A percentile compares a stretch with the other conserved stretches of the same genome.
These are phyloP conservation scores for Calocybe cyanea DNA, from an alignment of 768 basidiomycete species.

Conservation along the genomic window DNA sequence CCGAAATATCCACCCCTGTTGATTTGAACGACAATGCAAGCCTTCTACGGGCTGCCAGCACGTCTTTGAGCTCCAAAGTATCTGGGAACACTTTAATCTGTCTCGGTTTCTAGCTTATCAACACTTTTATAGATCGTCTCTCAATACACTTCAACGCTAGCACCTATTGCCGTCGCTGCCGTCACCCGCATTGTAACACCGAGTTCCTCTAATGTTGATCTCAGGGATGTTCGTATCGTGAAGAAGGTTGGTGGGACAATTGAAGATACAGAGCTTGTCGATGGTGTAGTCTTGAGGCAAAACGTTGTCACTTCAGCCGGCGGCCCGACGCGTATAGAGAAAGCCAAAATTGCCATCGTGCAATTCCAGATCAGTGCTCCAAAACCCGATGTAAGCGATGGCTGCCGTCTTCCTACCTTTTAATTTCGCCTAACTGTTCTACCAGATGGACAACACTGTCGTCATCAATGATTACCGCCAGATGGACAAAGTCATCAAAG, in stretches of 20 bases:
- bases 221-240: slow-evolving; percentile 92
- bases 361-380: slow-evolving; percentile 98
- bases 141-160: slow-evolving; percentile 95
- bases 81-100: slow-evolving; percentile 9
- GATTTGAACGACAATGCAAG: slow-evolving; percentile 84
- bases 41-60: slow-evolving; percentile 89
- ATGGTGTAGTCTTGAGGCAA: slow-evolving; percentile 97
- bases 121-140: slow-evolving; percentile 77
- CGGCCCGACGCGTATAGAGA: slow-evolving; percentile 93
- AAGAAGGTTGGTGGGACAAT: slow-evolving; percentile 99
- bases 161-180: slow-evolving; percentile 98
- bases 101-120: slow-evolving; percentile 2
- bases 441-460: slow-evolving; percentile 98
- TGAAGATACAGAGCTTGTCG: slow-evolving; percentile 95
- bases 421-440: slow-evolving; percentile 11
- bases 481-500: slow-evolving; percentile 99
- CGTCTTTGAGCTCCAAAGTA: slow-evolving; percentile 95
- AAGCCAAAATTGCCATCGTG: slow-evolving; percentile 96
- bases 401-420: slow-evolving; percentile 8
- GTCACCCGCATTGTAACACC: slow-evolving; percentile 89
- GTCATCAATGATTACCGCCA: slow-evolving; percentile 99
- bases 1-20: slow-evolving; percentile 88
- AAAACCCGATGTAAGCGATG: slow-evolving; percentile 87
- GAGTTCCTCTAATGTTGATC: slow-evolving; percentile 91
- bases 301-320: slow-evolving; percentile 88